Evolutionary conservation across 2,329 filamentous ascomycete species (phyloP).

Genomic region (Chrysosporium queenslandicum): DNA sequence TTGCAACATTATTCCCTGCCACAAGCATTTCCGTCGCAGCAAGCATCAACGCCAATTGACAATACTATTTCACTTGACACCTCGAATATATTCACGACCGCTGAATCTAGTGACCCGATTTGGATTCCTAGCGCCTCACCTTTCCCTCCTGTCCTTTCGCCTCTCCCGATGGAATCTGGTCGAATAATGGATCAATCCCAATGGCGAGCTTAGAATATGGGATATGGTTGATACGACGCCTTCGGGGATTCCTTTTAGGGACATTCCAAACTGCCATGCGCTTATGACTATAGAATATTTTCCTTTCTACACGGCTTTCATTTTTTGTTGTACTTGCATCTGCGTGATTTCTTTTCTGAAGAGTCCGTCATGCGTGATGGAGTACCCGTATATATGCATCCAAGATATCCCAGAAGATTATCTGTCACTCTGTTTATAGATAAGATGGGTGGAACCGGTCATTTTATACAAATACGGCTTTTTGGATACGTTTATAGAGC

Average conservation of each 20-base stretch:
- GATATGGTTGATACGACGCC: too few species aligned
- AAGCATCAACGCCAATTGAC: constrained; percentile 7
- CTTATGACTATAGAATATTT: constrained; percentile 7
- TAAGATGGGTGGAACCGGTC: constrained; percentile 10
- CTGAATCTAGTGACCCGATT: constrained; percentile 11
- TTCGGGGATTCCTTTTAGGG: not conserved
- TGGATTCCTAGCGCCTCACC: constrained; percentile 13
- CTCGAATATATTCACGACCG: constrained; percentile 1
- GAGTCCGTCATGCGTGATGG: not conserved
- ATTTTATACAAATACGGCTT: not conserved
- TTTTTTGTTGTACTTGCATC: not conserved
- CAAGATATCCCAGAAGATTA: constrained; percentile 5
- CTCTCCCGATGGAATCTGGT: constrained; percentile 2
- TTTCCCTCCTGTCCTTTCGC: constrained; percentile 8
- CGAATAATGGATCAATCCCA: not conserved
- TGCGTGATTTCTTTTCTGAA: too few species aligned
- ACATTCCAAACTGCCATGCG: not conserved
- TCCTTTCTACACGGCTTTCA: not conserved
- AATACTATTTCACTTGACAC: constrained; percentile 1
- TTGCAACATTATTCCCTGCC: constrained; percentile 9
- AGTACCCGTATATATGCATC: constrained; percentile 8
- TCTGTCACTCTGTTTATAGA: constrained; percentile 4
- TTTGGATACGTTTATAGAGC: constrained; percentile 5
- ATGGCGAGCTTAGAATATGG: not conserved
- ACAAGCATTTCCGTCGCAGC: constrained; percentile 1